phyloP scores from a whole-genome alignment of 2,329 filamentous ascomycete species.

The Aspergillus glaucus region DNA sequence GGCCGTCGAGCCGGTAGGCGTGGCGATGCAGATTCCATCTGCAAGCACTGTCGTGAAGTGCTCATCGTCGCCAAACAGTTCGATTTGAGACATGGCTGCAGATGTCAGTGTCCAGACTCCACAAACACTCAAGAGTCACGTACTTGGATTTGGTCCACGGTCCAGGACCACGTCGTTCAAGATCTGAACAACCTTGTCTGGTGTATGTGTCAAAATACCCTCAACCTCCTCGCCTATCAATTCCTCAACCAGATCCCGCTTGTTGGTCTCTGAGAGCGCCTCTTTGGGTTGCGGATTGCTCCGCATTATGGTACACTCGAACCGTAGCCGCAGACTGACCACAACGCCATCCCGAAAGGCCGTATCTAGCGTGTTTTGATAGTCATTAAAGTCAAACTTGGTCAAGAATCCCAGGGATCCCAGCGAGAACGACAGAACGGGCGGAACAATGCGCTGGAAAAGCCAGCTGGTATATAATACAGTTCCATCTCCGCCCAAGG shows the following conservation, averaged over 20 bases:
- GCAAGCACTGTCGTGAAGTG: constrained; percentile 92
- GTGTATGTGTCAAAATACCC: constrained; percentile 75
- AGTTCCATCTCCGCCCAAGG: constrained; percentile 90
- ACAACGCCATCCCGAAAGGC: constrained; percentile 80
- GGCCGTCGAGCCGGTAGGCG: constrained; percentile 87
- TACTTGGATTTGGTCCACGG: constrained; percentile 84
- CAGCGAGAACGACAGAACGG: constrained; percentile 82
- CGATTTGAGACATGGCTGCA: constrained; percentile 79
- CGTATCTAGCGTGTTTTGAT: constrained; percentile 60
- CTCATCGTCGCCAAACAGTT: constrained; percentile 90
- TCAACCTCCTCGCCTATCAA: constrained; percentile 80
- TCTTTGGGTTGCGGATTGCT: constrained; percentile 32
- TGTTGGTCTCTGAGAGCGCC: constrained; percentile 24
- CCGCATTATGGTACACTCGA: constrained; percentile 92
- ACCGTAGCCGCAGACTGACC: constrained; percentile 77
- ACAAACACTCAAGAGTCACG: constrained; percentile 28
- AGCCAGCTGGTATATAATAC: constrained; percentile 95
- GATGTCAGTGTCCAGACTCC: constrained; percentile 9
- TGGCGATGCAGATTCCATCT: constrained; percentile 88
- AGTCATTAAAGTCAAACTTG: constrained; percentile 85
- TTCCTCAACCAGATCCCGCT: constrained; percentile 77
- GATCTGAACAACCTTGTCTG: constrained; percentile 80
- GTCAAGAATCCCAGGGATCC: constrained; percentile 93
- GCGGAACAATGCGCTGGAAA: constrained; percentile 91
- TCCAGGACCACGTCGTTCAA: constrained; percentile 97